phyloP scores from a whole-genome alignment of 306 rosid genomes.

The Dalbergia cochinchinensis region DNA sequence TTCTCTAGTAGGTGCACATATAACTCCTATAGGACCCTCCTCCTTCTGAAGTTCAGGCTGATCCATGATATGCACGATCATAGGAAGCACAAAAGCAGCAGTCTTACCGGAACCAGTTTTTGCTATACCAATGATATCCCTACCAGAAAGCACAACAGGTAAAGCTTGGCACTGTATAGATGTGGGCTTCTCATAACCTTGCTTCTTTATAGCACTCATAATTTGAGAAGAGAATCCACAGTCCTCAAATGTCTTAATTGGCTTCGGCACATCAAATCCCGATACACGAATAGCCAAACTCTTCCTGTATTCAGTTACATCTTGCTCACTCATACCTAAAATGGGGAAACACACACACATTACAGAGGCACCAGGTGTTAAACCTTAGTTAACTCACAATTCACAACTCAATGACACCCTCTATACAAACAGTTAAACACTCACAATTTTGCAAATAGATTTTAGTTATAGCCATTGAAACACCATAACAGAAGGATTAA shows the following conservation, averaged over 20 bases:
- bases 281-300: slow-evolving; percentile 92
- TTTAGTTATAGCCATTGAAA: slow-evolving; percentile 18
- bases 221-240: slow-evolving; percentile 79
- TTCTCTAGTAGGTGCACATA: slow-evolving; percentile 98
- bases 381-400: slow-evolving; percentile 2
- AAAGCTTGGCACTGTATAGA: slow-evolving; percentile 93
- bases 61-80: slow-evolving; percentile 97
- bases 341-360: background rate
- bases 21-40: slow-evolving; percentile 98
- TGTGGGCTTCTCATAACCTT: slow-evolving; percentile 93
- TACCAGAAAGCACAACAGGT: slow-evolving; percentile 87
- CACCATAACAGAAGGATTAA: background rate
- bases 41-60: slow-evolving; percentile 98
- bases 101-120: slow-evolving; percentile 99
- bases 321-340: slow-evolving; percentile 91
- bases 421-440: background rate
- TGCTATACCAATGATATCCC: slow-evolving; percentile 94
- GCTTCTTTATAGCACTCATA: slow-evolving; percentile 88
- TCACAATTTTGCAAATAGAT: background rate
- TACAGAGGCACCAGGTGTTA: background rate
- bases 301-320: slow-evolving; percentile 76
- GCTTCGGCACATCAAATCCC: slow-evolving; percentile 94
- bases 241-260: slow-evolving; percentile 84
- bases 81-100: slow-evolving; percentile 98
- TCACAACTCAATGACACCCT: slow-evolving; percentile 17